Evolutionary conservation across 139 green algal genomes (phyloP), one percentile per base, ranked within the genome.

Genomic region (Picochlorum sp.): DNA sequence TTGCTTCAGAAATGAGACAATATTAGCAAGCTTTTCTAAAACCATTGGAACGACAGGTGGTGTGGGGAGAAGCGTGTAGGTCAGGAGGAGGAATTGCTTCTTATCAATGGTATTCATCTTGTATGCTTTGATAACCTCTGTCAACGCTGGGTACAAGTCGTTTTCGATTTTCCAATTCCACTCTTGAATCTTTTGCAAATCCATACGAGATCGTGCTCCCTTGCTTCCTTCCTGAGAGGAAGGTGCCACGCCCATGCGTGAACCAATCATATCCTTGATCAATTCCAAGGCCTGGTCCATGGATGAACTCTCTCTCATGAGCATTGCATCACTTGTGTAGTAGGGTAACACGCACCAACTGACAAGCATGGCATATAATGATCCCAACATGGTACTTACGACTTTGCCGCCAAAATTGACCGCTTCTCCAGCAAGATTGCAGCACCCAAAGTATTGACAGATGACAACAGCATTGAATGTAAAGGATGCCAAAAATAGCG

Each of bases 401-500:
- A 66, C 66, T 62, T 72, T 72, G 1, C 56, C 66, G 1, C 37
- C 66, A 30, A 50, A 72, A 2, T 57, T 28, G 4, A 50, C 23
- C 0, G 57, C 51, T 55, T 59, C 37, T 20, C 66, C 66, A 4
- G 55, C 3, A 20, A 60, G n/a, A 28, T 66, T 45, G 37, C 66
- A 72, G 55, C 66, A 72, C 44, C 66, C 66, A 51, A 60, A 60
- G 38, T 72, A 72, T 52, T 54, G 66, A 62, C 66, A 72, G 15
- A 45, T 20, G 5, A 72, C 26, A 20, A 72, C 57, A 28, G 37
- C 66, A 28, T 66, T 66, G 41, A 28, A 65, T n/a, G 66, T 60
- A 28, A 72, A 72, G 2, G 51, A 37, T 6, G 57, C 28, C 3
- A 72, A 45, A 38, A 72, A 72, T 15, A 72, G 52, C 0, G 66